Evolutionary conservation across 2,329 filamentous ascomycete species (phyloP).

Genomic region (Xylaria sp.): DNA sequence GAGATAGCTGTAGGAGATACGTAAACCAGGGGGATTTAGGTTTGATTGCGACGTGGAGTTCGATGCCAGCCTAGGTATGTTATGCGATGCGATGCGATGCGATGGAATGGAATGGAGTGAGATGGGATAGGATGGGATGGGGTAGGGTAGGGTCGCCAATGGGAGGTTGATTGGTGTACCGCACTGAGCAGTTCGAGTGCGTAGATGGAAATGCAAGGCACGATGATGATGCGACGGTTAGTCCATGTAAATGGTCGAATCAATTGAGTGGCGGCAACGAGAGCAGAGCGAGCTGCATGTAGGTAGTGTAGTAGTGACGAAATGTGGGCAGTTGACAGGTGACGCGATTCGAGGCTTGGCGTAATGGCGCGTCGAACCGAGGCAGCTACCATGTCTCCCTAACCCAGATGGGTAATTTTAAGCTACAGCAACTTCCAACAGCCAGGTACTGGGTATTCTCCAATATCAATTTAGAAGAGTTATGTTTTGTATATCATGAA

Average conservation of each 20-base stretch:
- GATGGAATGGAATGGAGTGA: not conserved
- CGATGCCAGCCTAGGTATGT: not conserved
- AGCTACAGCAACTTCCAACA: no score
- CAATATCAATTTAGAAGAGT: no score
- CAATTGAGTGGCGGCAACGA: conserved; percentile 21
- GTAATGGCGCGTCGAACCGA: conserved; percentile 29
- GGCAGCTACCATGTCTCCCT: conserved; percentile 23
- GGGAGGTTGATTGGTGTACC: conserved; percentile 19
- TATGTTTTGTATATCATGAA: no score
- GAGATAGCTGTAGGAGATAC: not conserved
- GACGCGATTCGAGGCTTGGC: conserved; percentile 36
- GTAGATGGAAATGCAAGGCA: conserved; percentile 9
- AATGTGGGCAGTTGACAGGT: conserved; percentile 38
- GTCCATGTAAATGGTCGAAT: conserved; percentile 3
- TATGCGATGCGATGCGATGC: conserved; percentile 2
- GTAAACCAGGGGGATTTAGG: not conserved
- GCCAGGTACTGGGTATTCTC: no score
- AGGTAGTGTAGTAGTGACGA: conserved; percentile 30
- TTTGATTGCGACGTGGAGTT: not conserved
- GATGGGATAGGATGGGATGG: conserved; percentile 1
- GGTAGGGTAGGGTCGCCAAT: conserved; percentile 9
- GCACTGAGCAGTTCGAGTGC: not conserved
- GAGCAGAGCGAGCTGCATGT: not conserved
- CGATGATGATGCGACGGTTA: conserved; percentile 18
- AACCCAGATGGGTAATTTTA: no score